These are phyloP conservation scores for Davidsoniella eucalypti DNA, from an alignment of 2,329 filamentous ascomycete species.

Conservation along the genomic window DNA sequence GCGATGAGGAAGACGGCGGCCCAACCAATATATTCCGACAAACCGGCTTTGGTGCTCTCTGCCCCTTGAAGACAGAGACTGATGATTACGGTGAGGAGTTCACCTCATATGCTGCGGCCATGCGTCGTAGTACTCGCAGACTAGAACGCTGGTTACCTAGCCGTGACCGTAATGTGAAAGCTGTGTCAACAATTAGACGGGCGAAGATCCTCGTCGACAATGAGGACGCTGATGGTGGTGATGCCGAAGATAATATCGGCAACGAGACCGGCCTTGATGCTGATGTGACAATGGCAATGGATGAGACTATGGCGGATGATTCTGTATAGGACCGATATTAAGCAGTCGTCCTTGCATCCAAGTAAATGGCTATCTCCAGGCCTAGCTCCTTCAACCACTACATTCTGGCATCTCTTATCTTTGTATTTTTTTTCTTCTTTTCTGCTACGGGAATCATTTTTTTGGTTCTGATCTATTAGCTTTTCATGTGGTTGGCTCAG, in stretches of 20 bases:
- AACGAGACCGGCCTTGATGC: conserved; percentile 19
- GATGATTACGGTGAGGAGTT: conserved; percentile 68
- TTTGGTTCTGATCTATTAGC: no score
- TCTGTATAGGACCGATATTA: conserved; percentile 7
- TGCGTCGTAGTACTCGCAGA: conserved; percentile 46
- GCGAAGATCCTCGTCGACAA: conserved; percentile 15
- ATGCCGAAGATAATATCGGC: conserved; percentile 19
- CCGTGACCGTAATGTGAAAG: conserved; percentile 27
- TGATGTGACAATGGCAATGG: conserved; percentile 26
- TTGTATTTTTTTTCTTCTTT: conserved; percentile 4
- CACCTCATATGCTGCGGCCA: conserved; percentile 45
- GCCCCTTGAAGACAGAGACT: conserved; percentile 41
- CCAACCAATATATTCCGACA: conserved; percentile 29
- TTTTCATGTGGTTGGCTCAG: no score
- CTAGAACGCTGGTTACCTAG: conserved; percentile 53
- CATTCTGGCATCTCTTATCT: neutral
- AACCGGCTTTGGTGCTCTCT: conserved; percentile 45
- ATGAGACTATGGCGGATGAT: conserved; percentile 33
- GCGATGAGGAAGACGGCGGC: conserved; percentile 36
- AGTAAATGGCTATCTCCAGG: neutral
- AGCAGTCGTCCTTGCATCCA: neutral
- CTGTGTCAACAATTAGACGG: conserved; percentile 31
- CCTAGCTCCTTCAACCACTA: neutral
- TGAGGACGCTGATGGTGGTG: conserved; percentile 17
- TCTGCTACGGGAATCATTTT: no score